A percentile compares a stretch with the other conserved stretches of the same genome.
phyloP scores from a whole-genome alignment of 495 filamentous ascomycete genomes.

The Parathielavia appendiculata region DNA sequence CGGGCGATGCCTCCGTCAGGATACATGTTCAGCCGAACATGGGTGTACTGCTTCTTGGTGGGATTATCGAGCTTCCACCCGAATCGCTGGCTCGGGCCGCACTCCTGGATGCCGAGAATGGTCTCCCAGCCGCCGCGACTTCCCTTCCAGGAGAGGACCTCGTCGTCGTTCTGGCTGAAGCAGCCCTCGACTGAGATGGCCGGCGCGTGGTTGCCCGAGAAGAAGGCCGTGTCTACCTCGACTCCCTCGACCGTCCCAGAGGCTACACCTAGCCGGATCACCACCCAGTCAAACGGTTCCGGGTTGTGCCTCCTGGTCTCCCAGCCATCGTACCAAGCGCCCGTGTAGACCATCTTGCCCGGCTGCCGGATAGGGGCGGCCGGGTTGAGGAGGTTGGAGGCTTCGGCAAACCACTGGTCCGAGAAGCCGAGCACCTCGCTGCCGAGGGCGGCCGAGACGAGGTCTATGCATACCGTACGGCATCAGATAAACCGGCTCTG shows the following conservation, averaged over 20 bases:
- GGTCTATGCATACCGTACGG: no score
- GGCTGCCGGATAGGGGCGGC: slow-evolving; percentile 68
- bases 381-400: slow-evolving; percentile 71
- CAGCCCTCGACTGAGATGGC: slow-evolving; percentile 76
- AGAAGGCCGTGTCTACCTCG: slow-evolving; percentile 83
- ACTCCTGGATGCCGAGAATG: slow-evolving; percentile 63
- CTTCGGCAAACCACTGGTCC: slow-evolving; percentile 87
- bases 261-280: slow-evolving; percentile 73
- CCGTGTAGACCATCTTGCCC: slow-evolving; percentile 77
- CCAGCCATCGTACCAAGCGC: slow-evolving; percentile 96
- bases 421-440: slow-evolving; percentile 70
- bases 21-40: slow-evolving; percentile 84
- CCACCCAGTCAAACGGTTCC: slow-evolving; percentile 75
- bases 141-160: slow-evolving; percentile 55
- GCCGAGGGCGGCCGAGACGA: slow-evolving; percentile 69
- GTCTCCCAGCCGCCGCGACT: slow-evolving; percentile 61
- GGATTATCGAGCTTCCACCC: slow-evolving; percentile 65
- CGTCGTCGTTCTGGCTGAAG: slow-evolving; percentile 55
- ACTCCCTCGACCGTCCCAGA: slow-evolving; percentile 71
- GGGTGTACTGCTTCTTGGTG: slow-evolving; percentile 66
- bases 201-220: slow-evolving; percentile 82
- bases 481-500: neutral
- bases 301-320: slow-evolving; percentile 86
- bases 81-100: slow-evolving; percentile 70
- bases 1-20: slow-evolving; percentile 92